Base-by-base conservation (phyloP, 495 filamentous ascomycete species). In the Podospora pseudocomata region DNA sequence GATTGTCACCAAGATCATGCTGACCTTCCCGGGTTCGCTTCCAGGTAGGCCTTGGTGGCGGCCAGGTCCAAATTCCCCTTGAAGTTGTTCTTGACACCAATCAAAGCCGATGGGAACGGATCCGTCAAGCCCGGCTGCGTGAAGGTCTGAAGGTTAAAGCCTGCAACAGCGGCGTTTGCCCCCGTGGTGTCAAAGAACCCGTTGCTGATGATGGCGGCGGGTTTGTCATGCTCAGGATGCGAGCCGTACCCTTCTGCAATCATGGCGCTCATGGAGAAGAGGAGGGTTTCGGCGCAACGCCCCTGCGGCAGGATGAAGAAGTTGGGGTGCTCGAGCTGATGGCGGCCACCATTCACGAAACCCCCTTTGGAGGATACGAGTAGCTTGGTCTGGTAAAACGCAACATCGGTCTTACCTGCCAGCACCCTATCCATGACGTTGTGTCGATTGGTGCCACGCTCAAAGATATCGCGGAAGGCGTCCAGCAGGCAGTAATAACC, bases 311-410 rank as follows among this genome's bases (percentile, higher is more conserved):
- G 61, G n/a, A 63, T 63, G 32, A 63, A 63, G 32, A 63, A 63
- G 30, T 63, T 63, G 61, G 61, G 61, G n/a, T 16, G 61, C 32
- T 63, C 61, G 61, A 63, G 61, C 32, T 63, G 61, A 23, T 63
- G 15, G 15, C 61, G 11, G 28, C 61, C 61, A n/a, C 61, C 61
- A 63, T 63, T 63, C 15, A 63, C 61, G 30, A 63, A 63, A 18
- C 61, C 61, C 5, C 32, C 28, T 5, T 63, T 30, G 16, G 15
- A 49, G 11, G 61, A 49, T 19, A 26, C 34, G 32, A 63, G 61
- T 30, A 63, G 61, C 18, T 63, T 63, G 15, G 61, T 44, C n/a
- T 44, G 61, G n/a, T 63, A 63, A 27, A 63, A 63, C 15, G 19
- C 61, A 4, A 49, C 61, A 3, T 63, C 61, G n/a, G n/a, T 32